Conservation (phyloP, 2,329 filamentous ascomycete species). For the Piedraia hortae region DNA sequence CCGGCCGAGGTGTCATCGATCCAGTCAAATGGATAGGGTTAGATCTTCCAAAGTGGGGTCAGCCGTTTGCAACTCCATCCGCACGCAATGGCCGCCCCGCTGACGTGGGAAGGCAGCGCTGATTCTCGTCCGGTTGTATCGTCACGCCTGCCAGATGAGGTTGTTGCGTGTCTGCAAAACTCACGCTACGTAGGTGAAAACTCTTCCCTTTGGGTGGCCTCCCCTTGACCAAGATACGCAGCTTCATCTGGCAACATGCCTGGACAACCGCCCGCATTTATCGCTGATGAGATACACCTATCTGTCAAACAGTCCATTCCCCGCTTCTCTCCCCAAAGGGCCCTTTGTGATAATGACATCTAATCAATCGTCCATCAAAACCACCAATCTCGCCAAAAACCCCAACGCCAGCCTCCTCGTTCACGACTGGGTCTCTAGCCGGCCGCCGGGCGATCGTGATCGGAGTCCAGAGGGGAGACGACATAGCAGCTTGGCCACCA, state of each 20-base stretch:
- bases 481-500: slow-evolving; percentile 42
- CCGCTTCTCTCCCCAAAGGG: slow-evolving; percentile 26
- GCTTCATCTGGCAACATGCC: slow-evolving; percentile 88
- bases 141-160: slow-evolving; percentile 48
- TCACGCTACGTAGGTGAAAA: slow-evolving; percentile 49
- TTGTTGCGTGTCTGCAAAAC: slow-evolving; percentile 76
- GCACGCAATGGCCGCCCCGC: too few species aligned
- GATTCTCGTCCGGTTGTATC: slow-evolving; percentile 45
- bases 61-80: too few species aligned
- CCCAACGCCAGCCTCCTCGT: slow-evolving; percentile 80
- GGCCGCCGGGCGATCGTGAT: slow-evolving; percentile 39
- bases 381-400: slow-evolving; percentile 55
- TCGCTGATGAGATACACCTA: slow-evolving; percentile 99
- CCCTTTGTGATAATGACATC: slow-evolving; percentile 73
- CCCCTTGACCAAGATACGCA: slow-evolving; percentile 16
- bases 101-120: slow-evolving; percentile 24
- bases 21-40: too few species aligned
- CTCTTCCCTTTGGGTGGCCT: not conserved
- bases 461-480: slow-evolving; percentile 34
- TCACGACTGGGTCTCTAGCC: slow-evolving; percentile 90
- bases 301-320: slow-evolving; percentile 30
- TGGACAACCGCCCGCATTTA: slow-evolving; percentile 60
- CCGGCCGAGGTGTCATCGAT: too few species aligned
- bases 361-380: slow-evolving; percentile 52
- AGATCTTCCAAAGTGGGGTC: too few species aligned